phyloP scores from a whole-genome alignment of 495 filamentous ascomycete species.

The Neurospora pannonica region DNA sequence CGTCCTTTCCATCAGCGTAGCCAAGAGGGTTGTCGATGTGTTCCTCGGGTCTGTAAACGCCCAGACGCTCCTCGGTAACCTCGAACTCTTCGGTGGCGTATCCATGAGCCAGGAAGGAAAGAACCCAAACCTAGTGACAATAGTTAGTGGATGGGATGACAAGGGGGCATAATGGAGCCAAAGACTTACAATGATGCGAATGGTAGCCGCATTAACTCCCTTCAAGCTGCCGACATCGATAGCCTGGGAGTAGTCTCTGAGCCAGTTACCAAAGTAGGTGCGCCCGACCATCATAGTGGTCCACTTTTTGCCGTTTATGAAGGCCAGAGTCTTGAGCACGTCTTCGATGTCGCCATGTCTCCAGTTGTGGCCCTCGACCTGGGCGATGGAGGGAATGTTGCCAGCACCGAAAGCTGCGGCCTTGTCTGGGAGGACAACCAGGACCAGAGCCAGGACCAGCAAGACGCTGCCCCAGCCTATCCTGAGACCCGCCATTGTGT shows the following conservation, averaged over 20 bases:
- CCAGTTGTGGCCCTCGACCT: conserved; percentile 92
- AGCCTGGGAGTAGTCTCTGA: conserved; percentile 74
- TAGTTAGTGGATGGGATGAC: conserved; percentile 1
- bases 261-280: conserved; percentile 85
- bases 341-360: conserved; percentile 94
- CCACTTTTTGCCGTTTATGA: conserved; percentile 89
- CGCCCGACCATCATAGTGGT: conserved; percentile 79
- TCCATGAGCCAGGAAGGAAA: conserved; percentile 86
- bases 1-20: conserved; percentile 84
- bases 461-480: conserved; percentile 33
- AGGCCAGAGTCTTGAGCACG: conserved; percentile 79
- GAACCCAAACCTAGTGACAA: conserved; percentile 54
- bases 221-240: conserved; percentile 89
- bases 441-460: conserved; percentile 38
- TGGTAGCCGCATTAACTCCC: conserved; percentile 78
- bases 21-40: conserved; percentile 89
- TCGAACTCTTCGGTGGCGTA: conserved; percentile 98
- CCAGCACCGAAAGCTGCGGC: conserved; percentile 83
- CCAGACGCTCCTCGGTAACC: conserved; percentile 83
- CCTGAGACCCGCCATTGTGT: conserved; percentile 29
- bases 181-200: conserved; percentile 58
- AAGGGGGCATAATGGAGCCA: conserved; percentile 10
- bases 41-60: conserved; percentile 90
- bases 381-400: conserved; percentile 89
- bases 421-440: conserved; percentile 55